Evolutionary conservation across 177 flowering plant species (phyloP), one percentile per base, ranked within the genome.

Genomic region (Vitis hybrid): DNA sequence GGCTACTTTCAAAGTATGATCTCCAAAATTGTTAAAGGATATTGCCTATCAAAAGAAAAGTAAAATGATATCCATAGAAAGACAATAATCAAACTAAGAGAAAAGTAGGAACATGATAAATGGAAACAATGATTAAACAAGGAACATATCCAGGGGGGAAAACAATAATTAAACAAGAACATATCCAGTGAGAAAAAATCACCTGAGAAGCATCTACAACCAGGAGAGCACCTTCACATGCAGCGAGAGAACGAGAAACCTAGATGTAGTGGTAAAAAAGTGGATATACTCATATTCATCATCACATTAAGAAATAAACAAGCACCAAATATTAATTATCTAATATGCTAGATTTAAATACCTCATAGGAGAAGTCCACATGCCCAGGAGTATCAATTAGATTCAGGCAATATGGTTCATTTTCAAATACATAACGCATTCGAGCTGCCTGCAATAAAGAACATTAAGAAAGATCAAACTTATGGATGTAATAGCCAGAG

Each of bases 151-250:
- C 7, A 39, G 22, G 18, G 6, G 7, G 29, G 29, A 2, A 10
- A 61, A 34, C 18, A 11, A 10, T 52, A 9, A 16, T 15, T 34
- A 50, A 6, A 12, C 16, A 22, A n/a, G 34, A 13, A 29, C 58
- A 51, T 15, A 53, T 50, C 45, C 50, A 53, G 52, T 59, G 26
- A 63, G 39, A 15, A 53, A 53, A 22, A 62, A 15, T 80, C 69
- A 90, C 98, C 97, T 95, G 99, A 18, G 99, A 95, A 70, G 99
- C 97, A 86, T 94, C 99, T 51, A 94, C 96, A 68, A 94, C 97
- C 74, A 95, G 96, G 54, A 95, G 94, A 74, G 99, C 99, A 76
- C 99, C 99, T 78, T 95, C 97, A 82, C 99, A 95, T 45, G 99
- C 98, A 74, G 97, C 99, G 76, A 95, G 91, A 71, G 99, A 95